Conservation (phyloP, 139 green algal genomes). For the Volvox reticuliferus region DNA sequence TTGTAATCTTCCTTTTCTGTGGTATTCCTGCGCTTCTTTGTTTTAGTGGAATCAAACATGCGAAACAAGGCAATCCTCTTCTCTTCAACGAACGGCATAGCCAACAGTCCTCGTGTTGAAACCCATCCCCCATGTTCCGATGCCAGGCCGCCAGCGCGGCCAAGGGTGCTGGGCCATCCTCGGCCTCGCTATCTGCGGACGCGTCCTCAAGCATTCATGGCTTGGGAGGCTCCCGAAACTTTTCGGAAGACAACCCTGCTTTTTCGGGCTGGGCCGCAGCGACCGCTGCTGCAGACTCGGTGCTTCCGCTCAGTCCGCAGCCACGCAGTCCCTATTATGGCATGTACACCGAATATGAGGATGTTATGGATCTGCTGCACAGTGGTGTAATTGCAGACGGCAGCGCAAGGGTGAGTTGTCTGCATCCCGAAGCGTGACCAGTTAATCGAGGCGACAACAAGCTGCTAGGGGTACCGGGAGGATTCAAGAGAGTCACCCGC, state of each 20-base stretch:
- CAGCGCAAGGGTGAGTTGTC: not conserved
- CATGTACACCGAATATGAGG: constrained; percentile 28
- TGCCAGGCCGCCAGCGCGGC: not conserved
- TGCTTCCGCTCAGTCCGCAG: not conserved
- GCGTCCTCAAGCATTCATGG: too few species aligned
- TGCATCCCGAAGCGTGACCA: not conserved
- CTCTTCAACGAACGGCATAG: not conserved
- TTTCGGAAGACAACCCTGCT: too few species aligned
- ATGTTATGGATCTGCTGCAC: constrained; percentile 37
- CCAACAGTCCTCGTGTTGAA: too few species aligned
- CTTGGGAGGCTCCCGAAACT: too few species aligned
- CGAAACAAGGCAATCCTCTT: not conserved
- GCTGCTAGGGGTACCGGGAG: too few species aligned
- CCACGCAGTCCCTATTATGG: constrained; percentile 6
- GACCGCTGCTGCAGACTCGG: not conserved
- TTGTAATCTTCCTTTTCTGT: too few species aligned
- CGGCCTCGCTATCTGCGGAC: not conserved
- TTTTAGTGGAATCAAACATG: too few species aligned
- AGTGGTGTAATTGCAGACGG: constrained; percentile 15
- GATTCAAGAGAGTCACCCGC: too few species aligned
- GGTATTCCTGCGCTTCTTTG: too few species aligned
- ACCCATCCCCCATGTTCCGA: too few species aligned
- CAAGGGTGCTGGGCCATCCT: not conserved
- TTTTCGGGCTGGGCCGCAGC: not conserved
- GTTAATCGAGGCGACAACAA: too few species aligned